Evolutionary conservation across 1,139 yeast genomes (phyloP), one percentile per base, ranked within the genome.

Genomic region (Lizanozyma gosingica): DNA sequence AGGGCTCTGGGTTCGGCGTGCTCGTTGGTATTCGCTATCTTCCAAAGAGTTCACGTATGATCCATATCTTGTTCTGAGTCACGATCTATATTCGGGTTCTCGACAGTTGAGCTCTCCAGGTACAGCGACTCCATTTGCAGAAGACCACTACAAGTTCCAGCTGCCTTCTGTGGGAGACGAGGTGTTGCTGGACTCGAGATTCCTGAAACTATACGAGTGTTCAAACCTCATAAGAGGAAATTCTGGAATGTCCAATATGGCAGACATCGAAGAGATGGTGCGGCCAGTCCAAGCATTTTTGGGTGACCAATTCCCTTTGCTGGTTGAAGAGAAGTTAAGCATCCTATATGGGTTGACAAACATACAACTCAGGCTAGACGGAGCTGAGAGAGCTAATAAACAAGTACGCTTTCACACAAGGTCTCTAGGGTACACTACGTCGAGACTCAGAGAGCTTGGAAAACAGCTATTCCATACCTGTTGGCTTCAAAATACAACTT

Each of bases 321-420:
- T 52, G 54, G 33, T 48, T 2, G 43, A 50, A 35, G 68, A 63
- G 42, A 51, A 50, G 17, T 29, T 56, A 6, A 40, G 49, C 18
- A 49, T 59, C 3, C 35, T 56, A 14, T 53, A 57, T 46, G 65
- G 64, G 4, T 38, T 56, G 14, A 47, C 55, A 14, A 48, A 52
- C 14, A 39, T 51, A 11, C 40, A 42, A 14, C 18, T 54, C 15
- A 41, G 41, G 14, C 6, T 44, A 16, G 37, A 35, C 17, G 29
- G 36, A n/a, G 38, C 29, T n/a, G n/a, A n/a, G n/a, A n/a, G n/a
- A n/a, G 3, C 16, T 37, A 9, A 29, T 37, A 34, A 9, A 33
- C 35, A 15, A n/a, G 15, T 15, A 18, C 29, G 15, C 14, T 27
- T 4, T 15, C 36, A 17, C 37, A 22, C 14, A 27, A 37, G 14